Percentiles rank a stretch among this genome's conserved stretches.
These are phyloP conservation scores for Bidens hawaiensis DNA, from an alignment of 140 eudicot species.

Conservation along the genomic window DNA sequence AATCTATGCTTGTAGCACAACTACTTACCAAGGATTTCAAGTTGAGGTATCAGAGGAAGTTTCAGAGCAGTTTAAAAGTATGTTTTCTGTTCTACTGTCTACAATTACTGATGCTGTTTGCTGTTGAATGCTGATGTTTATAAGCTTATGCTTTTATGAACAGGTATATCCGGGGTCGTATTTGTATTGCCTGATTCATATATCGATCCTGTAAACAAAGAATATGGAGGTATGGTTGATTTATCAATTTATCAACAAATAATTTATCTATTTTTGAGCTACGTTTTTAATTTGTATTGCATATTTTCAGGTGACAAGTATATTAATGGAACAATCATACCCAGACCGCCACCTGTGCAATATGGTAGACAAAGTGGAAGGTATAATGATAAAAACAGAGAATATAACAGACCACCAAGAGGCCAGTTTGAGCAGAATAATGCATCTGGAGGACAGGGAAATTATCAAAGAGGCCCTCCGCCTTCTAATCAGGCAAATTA, in stretches of 20 bases:
- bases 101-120: background rate
- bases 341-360: conserved; percentile 79
- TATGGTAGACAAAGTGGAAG: conserved; percentile 56
- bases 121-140: conserved; percentile 8
- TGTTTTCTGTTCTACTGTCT: background rate
- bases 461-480: conserved; percentile 38
- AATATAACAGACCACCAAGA: conserved; percentile 41
- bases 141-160: conserved; percentile 1
- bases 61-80: conserved; percentile 77
- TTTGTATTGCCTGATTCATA: conserved; percentile 94
- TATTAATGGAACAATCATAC: conserved; percentile 71
- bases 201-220: conserved; percentile 88
- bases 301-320: conserved; percentile 79
- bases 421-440: conserved; percentile 30
- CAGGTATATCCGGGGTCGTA: conserved; percentile 84
- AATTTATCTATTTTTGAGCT: background rate
- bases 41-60: conserved; percentile 70
- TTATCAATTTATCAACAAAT: background rate
- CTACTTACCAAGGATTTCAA: conserved; percentile 86
- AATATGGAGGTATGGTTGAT: conserved; percentile 70
- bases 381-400: conserved; percentile 46
- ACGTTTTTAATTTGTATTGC: background rate
- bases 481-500: conserved; percentile 42
- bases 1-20: conserved; percentile 91
- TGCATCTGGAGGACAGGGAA: conserved; percentile 43